phyloP scores from a whole-genome alignment of 2,329 filamentous ascomycete genomes.

The Sporothrix brasiliensis region DNA sequence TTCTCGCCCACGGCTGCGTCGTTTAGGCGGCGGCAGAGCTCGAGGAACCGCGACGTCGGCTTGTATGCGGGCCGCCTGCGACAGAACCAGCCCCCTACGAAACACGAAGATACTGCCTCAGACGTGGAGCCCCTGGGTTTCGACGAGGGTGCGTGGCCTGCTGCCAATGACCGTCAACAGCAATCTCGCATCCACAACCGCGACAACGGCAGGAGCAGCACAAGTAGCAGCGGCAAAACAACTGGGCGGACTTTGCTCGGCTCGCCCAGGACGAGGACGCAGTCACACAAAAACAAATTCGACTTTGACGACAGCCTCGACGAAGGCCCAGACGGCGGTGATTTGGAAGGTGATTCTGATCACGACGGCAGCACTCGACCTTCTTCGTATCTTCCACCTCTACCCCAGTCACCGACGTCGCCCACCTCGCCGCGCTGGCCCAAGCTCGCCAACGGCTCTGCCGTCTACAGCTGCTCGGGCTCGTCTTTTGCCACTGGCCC shows the following conservation, averaged over 20 bases:
- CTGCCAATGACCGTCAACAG: conserved; percentile 21
- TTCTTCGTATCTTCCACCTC: conserved; percentile 11
- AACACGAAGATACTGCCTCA: conserved; percentile 39
- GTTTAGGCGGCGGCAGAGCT: conserved; percentile 36
- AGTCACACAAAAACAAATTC: conserved; percentile 26
- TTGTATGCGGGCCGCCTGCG: conserved; percentile 39
- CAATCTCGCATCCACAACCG: conserved; percentile 23
- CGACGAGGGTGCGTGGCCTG: conserved; percentile 23
- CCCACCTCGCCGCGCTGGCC: conserved; percentile 53
- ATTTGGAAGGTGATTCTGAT: conserved; percentile 22
- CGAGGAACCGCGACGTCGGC: conserved; percentile 38
- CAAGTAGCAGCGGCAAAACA: conserved; percentile 18
- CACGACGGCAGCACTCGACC: conserved; percentile 25
- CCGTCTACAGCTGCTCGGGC: conserved; percentile 39
- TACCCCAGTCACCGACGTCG: conserved; percentile 44
- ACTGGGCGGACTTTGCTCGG: conserved; percentile 23
- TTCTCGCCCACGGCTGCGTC: conserved; percentile 24
- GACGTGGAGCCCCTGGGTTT: conserved; percentile 35
- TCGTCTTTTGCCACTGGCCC: conserved; percentile 31
- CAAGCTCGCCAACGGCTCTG: conserved; percentile 43
- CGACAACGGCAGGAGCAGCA: conserved; percentile 26
- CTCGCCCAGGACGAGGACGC: conserved; percentile 22
- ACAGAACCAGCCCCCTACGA: conserved; percentile 40
- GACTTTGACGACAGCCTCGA: conserved; percentile 33
- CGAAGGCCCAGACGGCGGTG: conserved; percentile 26